phyloP scores from a whole-genome alignment of 208 protist species.

The Acanthamoeba healyi region DNA sequence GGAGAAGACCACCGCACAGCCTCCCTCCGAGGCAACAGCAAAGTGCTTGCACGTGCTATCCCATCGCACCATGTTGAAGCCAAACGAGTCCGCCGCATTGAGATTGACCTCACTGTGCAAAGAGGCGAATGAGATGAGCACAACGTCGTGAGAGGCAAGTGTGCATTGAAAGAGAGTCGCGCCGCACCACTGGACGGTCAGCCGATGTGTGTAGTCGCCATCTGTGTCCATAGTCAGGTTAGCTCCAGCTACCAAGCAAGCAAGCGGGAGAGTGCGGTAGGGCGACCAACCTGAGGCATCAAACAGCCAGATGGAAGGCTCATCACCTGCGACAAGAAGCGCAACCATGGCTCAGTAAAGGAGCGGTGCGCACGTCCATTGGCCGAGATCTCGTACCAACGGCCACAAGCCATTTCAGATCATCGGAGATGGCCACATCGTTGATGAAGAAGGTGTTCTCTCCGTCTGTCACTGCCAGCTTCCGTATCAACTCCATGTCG shows the following conservation, averaged over 20 bases:
- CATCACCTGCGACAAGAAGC: constrained; percentile 24
- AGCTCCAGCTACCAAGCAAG: background rate
- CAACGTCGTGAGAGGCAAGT: background rate
- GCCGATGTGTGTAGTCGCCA: constrained; percentile 8
- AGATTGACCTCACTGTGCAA: background rate
- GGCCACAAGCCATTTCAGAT: constrained; percentile 2
- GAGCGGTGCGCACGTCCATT: background rate
- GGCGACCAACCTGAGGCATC: constrained; percentile 11
- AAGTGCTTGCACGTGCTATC: constrained; percentile 1
- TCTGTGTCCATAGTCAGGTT: background rate
- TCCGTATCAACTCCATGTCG: background rate
- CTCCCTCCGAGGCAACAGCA: background rate
- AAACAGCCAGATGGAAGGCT: background rate
- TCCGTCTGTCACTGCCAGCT: background rate
- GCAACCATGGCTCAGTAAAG: background rate
- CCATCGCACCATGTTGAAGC: constrained; percentile 55
- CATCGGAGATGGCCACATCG: constrained; percentile 27
- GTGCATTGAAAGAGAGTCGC: no score
- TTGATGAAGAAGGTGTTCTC: background rate
- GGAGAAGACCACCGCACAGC: background rate
- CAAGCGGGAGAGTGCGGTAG: background rate
- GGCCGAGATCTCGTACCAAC: background rate
- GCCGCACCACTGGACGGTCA: background rate
- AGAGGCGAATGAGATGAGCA: background rate
- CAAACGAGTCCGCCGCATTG: background rate